Percentiles rank a stretch among this genome's conserved stretches.
These are phyloP conservation scores for Rhizophora mangle DNA, from an alignment of 345 rosid genomes.

Conservation along the genomic window DNA sequence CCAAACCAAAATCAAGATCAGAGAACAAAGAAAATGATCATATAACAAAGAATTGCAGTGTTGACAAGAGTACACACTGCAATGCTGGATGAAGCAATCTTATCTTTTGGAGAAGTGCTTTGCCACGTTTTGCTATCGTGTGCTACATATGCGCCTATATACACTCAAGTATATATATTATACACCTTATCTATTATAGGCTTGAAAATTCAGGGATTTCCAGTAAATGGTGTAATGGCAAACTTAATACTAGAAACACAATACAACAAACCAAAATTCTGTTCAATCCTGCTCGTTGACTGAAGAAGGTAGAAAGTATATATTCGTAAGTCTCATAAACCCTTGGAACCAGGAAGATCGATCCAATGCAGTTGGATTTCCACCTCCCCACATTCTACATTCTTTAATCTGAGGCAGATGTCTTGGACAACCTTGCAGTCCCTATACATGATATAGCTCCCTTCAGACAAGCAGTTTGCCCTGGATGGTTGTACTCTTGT, in stretches of 20 bases:
- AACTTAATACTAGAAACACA: not conserved
- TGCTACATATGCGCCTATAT: too few species aligned
- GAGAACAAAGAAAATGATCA: too few species aligned
- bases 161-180: not conserved
- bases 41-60: too few species aligned
- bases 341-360: conserved; percentile 49
- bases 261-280: conserved; percentile 7
- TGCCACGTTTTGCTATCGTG: too few species aligned
- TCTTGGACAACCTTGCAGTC: conserved; percentile 53
- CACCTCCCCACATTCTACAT: conserved; percentile 63
- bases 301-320: too few species aligned
- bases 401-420: conserved; percentile 48
- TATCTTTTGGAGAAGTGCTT: too few species aligned
- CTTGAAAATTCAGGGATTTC: not conserved
- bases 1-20: too few species aligned
- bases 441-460: conserved; percentile 42
- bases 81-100: too few species aligned
- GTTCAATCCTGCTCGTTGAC: not conserved
- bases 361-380: conserved; percentile 71
- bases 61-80: too few species aligned
- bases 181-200: not conserved
- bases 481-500: conserved; percentile 42
- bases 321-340: not conserved
- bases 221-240: not conserved
- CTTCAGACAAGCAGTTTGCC: conserved; percentile 53